Evolutionary conservation across 2,329 filamentous ascomycete species (phyloP).

Genomic region (Diplocarpon rosae): DNA sequence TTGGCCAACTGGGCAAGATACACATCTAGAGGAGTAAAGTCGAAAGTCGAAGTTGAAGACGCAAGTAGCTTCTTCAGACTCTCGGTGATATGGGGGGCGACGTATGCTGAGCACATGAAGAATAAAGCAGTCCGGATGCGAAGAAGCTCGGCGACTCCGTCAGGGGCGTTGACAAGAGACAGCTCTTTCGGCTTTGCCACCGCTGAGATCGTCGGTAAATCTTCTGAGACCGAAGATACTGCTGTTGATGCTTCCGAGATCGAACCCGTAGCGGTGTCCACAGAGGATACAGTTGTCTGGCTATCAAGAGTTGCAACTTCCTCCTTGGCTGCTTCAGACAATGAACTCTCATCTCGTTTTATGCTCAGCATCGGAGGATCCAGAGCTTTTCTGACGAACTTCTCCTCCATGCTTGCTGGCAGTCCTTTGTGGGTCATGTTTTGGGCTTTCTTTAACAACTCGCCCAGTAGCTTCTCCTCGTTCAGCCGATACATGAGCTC

Average conservation of each 20-base stretch:
- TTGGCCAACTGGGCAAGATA: constrained; percentile 57
- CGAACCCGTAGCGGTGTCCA: constrained; percentile 28
- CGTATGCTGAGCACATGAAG: constrained; percentile 39
- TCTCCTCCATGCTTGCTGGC: constrained; percentile 74
- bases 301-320: constrained; percentile 26
- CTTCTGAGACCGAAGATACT: constrained; percentile 28
- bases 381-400: constrained; percentile 65
- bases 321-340: constrained; percentile 22
- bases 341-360: constrained; percentile 41
- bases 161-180: constrained; percentile 22
- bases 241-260: constrained; percentile 30
- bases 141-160: constrained; percentile 33
- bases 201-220: constrained; percentile 5
- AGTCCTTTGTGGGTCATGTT: constrained; percentile 54
- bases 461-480: constrained; percentile 54
- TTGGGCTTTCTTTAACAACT: constrained; percentile 61
- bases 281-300: constrained; percentile 23
- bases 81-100: constrained; percentile 30
- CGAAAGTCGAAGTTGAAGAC: constrained; percentile 31
- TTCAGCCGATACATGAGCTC: constrained; percentile 79
- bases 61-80: constrained; percentile 30
- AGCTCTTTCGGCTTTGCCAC: constrained; percentile 15
- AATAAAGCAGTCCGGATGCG: constrained; percentile 37
- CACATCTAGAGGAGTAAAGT: constrained; percentile 61
- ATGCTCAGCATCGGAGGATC: constrained; percentile 66